phyloP scores from a whole-genome alignment of 1,284 basidiomycete species.

The Moesziomyces aphidis region DNA sequence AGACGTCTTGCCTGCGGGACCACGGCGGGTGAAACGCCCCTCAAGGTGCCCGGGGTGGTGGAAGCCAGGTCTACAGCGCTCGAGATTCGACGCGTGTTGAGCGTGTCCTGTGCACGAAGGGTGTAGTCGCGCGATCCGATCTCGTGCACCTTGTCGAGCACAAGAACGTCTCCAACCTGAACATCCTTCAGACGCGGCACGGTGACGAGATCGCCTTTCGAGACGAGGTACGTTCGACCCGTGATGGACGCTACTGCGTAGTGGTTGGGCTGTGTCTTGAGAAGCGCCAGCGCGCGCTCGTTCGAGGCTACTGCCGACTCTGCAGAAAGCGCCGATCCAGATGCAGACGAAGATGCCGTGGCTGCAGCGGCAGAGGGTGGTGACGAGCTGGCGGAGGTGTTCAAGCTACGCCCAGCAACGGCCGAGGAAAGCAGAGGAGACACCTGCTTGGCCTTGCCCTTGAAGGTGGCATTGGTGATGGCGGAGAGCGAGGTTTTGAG shows the following conservation, averaged over 20 bases:
- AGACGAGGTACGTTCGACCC: slow-evolving; percentile 86
- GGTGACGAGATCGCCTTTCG: slow-evolving; percentile 89
- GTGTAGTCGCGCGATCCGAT: slow-evolving; percentile 94
- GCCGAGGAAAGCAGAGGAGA: slow-evolving; percentile 4
- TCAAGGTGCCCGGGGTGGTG: background rate
- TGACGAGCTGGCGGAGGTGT: slow-evolving; percentile 1
- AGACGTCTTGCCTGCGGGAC: slow-evolving; percentile 28
- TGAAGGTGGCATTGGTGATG: slow-evolving; percentile 17
- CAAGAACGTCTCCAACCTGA: slow-evolving; percentile 82
- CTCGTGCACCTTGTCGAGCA: slow-evolving; percentile 88
- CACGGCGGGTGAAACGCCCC: slow-evolving; percentile 19
- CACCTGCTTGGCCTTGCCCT: slow-evolving; percentile 39
- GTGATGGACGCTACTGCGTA: slow-evolving; percentile 90
- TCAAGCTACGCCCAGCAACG: slow-evolving; percentile 5
- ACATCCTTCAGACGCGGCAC: slow-evolving; percentile 80
- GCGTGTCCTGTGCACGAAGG: slow-evolving; percentile 73
- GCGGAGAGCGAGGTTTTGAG: slow-evolving; percentile 21
- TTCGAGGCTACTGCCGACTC: slow-evolving; percentile 9
- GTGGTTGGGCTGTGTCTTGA: slow-evolving; percentile 78
- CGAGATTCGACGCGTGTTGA: slow-evolving; percentile 43
- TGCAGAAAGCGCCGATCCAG: slow-evolving; percentile 4
- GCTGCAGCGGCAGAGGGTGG: slow-evolving; percentile 5
- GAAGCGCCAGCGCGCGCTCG: slow-evolving; percentile 67
- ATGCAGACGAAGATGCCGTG: slow-evolving; percentile 3
- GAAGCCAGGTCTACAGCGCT: slow-evolving; percentile 28